Conservation (phyloP, 2,329 filamentous ascomycete genomes). For the Elsinoe perseae region DNA sequence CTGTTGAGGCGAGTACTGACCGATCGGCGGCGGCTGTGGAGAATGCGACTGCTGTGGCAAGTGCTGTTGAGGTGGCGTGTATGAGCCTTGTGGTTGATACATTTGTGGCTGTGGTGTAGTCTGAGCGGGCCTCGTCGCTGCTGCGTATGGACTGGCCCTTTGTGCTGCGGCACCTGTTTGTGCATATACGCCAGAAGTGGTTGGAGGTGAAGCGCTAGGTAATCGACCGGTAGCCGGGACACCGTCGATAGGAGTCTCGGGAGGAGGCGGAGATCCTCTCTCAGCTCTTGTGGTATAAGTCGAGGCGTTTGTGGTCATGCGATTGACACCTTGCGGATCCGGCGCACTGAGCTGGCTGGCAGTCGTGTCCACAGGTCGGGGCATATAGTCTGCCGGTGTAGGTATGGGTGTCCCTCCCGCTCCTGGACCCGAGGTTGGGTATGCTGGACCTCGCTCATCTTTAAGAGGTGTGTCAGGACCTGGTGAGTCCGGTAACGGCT, state of each 20-base stretch:
- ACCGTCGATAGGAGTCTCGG: slow-evolving; percentile 78
- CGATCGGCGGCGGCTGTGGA: slow-evolving; percentile 21
- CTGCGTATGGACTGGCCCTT: slow-evolving; percentile 65
- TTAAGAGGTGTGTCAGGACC: slow-evolving; percentile 68
- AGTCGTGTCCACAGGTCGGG: slow-evolving; percentile 46
- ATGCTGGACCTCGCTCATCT: slow-evolving; percentile 44
- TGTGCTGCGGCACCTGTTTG: slow-evolving; percentile 77
- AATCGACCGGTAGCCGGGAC: slow-evolving; percentile 72
- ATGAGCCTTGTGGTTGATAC: slow-evolving; percentile 2
- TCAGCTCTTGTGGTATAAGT: slow-evolving; percentile 88
- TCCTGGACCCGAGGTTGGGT: slow-evolving; percentile 18
- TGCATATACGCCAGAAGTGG: slow-evolving; percentile 44
- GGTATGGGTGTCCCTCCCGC: slow-evolving; percentile 8
- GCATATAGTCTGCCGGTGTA: slow-evolving; percentile 25
- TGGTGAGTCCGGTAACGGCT: slow-evolving; percentile 73
- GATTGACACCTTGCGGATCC: slow-evolving; percentile 49
- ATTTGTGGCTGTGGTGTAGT: slow-evolving; percentile 32
- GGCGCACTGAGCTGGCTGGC: slow-evolving; percentile 39
- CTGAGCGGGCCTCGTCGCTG: slow-evolving; percentile 40
- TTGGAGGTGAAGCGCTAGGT: slow-evolving; percentile 54
- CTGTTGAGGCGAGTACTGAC: slow-evolving; percentile 24
- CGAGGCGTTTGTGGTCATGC: slow-evolving; percentile 74
- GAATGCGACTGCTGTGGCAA: slow-evolving; percentile 22
- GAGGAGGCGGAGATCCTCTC: slow-evolving; percentile 86
- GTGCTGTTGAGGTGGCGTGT: slow-evolving; percentile 17